Evolutionary conservation across 805 yeast species (phyloP), one percentile per base, ranked within the genome.

Genomic region (Kazachstania viticola): DNA sequence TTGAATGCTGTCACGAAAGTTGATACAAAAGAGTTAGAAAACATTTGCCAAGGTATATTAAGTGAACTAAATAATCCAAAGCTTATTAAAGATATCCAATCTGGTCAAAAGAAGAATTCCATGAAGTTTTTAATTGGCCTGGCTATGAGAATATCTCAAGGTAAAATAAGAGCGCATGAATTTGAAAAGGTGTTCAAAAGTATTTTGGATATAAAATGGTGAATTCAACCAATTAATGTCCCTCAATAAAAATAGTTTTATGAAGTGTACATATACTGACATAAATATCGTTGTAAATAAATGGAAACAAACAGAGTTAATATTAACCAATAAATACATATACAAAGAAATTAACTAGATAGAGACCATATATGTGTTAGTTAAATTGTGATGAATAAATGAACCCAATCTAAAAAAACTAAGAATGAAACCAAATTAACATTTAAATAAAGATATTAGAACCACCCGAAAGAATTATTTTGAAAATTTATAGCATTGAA

Each of bases 81-180:
- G 13, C 69, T 78, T 13, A 81, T 80, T 3, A 56, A 61, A 14
- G 71, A 70, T 31, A 65, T 84, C 17, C 50, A 51, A 15, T 45
- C 58, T 0, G 87, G 85, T 2, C 75, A 75, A 33, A 73, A 71
- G 40, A 56, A 59, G 26, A 71, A 69, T 22, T 72, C 85, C 9
- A 45, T 88, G n/a, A 81, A 84, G 45, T 82, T 64, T 46, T 61
- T 91, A 34, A 67, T 91, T 3, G 97, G 96, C 1, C 72, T 71
- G 48, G 93, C 84, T 14, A 83, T 91, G 94, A 73, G 74, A 45
- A 60, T 66, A 34, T 71, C 83, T 2, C 79, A 75, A 42, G 96
- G 96, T 1, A 57, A 57, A 30, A 54, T 64, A 8, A 46, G 51
- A 21, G 56, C 68, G 0, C 39, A 44, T 5, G 46, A 52, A 6